Conservation (phyloP, 345 rosid genomes). For the Toxicodendron radicans region DNA sequence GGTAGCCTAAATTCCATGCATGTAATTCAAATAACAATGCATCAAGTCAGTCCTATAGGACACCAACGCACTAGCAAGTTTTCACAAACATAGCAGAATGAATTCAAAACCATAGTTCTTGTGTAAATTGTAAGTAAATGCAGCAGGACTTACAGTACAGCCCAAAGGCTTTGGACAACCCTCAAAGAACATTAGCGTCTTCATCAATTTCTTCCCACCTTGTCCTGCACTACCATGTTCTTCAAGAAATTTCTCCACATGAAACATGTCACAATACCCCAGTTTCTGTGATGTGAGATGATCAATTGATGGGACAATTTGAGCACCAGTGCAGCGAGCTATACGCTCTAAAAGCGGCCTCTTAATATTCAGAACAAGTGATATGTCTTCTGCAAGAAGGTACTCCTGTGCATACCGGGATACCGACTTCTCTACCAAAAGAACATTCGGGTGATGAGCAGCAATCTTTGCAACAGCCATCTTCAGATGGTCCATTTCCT, state of each 20-base stretch:
- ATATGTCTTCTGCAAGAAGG: conserved; percentile 87
- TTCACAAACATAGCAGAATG: conserved; percentile 3
- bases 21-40: conserved; percentile 6
- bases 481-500: conserved; percentile 99
- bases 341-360: conserved; percentile 90
- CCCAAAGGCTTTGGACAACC: conserved; percentile 99
- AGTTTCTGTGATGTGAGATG: conserved; percentile 80
- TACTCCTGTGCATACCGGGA: conserved; percentile 93
- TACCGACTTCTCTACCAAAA: conserved; percentile 95
- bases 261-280: conserved; percentile 83
- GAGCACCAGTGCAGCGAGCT: conserved; percentile 95
- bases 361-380: conserved; percentile 91
- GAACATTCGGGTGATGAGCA: conserved; percentile 80
- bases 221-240: conserved; percentile 76
- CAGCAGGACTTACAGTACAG: conserved; percentile 75
- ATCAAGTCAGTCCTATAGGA: background rate
- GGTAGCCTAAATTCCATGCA: background rate
- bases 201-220: conserved; percentile 67
- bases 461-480: conserved; percentile 95
- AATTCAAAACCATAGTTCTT: background rate
- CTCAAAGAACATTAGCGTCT: conserved; percentile 93
- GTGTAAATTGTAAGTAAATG: background rate
- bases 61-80: background rate
- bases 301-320: conserved; percentile 86
- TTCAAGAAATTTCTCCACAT: conserved; percentile 82